These are phyloP conservation scores for Teratosphaeria gauchensis DNA, from an alignment of 2,329 filamentous ascomycete species.

Conservation along the genomic window DNA sequence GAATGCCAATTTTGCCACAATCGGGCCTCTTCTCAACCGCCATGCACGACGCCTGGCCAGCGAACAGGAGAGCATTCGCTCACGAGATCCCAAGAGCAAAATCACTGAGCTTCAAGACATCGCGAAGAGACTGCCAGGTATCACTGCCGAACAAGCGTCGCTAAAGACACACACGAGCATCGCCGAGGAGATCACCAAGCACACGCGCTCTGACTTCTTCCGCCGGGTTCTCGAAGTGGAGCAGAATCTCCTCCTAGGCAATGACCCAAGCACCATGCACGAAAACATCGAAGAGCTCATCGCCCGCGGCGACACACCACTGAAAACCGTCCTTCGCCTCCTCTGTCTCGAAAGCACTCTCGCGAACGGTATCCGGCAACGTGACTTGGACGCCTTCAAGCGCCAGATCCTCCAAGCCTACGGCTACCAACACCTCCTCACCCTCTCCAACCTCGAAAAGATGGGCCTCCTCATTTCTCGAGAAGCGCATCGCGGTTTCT, in stretches of 20 bases:
- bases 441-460: constrained; percentile 78
- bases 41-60: constrained; percentile 75
- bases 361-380: constrained; percentile 75
- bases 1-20: constrained; percentile 90
- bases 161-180: constrained; percentile 86
- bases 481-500: constrained; percentile 61
- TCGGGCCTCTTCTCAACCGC: constrained; percentile 80
- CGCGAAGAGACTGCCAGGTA: constrained; percentile 83
- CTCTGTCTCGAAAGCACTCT: constrained; percentile 88
- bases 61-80: constrained; percentile 79
- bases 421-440: constrained; percentile 88
- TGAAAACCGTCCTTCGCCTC: constrained; percentile 73
- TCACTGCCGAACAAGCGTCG: constrained; percentile 87
- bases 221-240: constrained; percentile 83
- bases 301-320: constrained; percentile 61
- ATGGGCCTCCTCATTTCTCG: constrained; percentile 75
- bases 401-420: constrained; percentile 84
- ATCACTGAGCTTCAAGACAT: constrained; percentile 89
- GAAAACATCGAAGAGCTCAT: constrained; percentile 93
- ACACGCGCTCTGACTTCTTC: constrained; percentile 83
- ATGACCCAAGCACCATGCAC: constrained; percentile 80
- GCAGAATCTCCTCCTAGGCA: constrained; percentile 84
- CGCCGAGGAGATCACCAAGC: constrained; percentile 90
- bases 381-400: constrained; percentile 84
- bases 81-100: constrained; percentile 58